Conservation (phyloP, 2,329 filamentous ascomycete genomes). For the Aspergillus transmontanensis region DNA sequence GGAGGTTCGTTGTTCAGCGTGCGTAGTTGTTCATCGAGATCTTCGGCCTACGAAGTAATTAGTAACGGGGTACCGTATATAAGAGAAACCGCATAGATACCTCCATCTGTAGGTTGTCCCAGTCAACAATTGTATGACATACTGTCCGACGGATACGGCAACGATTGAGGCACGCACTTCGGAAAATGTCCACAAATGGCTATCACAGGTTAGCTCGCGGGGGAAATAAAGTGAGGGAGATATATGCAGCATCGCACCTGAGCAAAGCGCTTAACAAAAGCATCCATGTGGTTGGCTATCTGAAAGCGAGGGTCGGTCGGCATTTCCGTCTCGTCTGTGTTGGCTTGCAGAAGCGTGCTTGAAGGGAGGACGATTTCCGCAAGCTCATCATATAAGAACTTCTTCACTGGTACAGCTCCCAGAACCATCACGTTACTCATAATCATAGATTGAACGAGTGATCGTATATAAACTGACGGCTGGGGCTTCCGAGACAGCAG, state of each 20-base stretch:
- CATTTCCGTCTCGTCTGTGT: conserved; percentile 75
- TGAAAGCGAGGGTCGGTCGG: conserved; percentile 73
- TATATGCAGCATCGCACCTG: conserved; percentile 39
- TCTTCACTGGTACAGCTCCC: conserved; percentile 67
- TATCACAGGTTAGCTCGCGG: conserved; percentile 43
- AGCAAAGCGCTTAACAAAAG: conserved; percentile 58
- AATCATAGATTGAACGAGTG: conserved; percentile 74
- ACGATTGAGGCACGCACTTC: conserved; percentile 84
- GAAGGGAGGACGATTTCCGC: conserved; percentile 72
- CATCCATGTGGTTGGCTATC: conserved; percentile 74
- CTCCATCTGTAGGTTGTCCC: conserved; percentile 81
- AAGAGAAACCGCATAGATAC: conserved; percentile 42
- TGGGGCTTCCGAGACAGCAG: conserved; percentile 81
- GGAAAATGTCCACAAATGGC: conserved; percentile 80
- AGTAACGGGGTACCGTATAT: conserved; percentile 6
- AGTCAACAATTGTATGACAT: conserved; percentile 78
- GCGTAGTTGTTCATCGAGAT: conserved; percentile 71
- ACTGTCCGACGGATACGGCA: conserved; percentile 88
- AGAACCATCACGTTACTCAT: conserved; percentile 72
- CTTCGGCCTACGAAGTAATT: conserved; percentile 55
- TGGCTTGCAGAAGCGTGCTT: conserved; percentile 69
- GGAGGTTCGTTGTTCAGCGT: conserved; percentile 63
- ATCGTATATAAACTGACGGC: conserved; percentile 80
- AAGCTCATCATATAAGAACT: conserved; percentile 82
- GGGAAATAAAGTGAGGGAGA: not conserved